Evolutionary conservation across 2,329 filamentous ascomycete species (phyloP).

Genomic region (Cytospora leucostoma): DNA sequence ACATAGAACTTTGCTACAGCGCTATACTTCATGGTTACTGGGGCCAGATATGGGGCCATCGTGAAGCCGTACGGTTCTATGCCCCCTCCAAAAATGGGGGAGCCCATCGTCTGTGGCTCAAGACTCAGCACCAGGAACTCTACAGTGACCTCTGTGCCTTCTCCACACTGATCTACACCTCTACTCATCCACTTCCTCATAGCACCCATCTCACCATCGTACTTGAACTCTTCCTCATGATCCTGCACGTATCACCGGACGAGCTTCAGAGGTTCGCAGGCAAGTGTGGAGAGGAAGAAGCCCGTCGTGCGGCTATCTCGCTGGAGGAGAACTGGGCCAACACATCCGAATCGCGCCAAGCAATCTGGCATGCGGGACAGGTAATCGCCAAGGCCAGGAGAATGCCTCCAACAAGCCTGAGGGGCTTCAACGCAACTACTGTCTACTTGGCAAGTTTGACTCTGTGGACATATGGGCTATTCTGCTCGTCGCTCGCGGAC

Average conservation of each 20-base stretch:
- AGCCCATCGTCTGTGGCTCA: slow-evolving; percentile 35
- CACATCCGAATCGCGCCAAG: slow-evolving; percentile 33
- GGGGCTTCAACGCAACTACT: slow-evolving; percentile 34
- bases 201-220: slow-evolving; percentile 31
- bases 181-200: slow-evolving; percentile 21
- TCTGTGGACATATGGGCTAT: slow-evolving; percentile 34
- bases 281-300: slow-evolving; percentile 36
- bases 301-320: slow-evolving; percentile 29
- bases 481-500: slow-evolving; percentile 23
- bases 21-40: slow-evolving; percentile 37
- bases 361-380: slow-evolving; percentile 36
- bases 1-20: slow-evolving; percentile 37
- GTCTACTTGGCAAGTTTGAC: slow-evolving; percentile 35
- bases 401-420: slow-evolving; percentile 33
- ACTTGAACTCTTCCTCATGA: slow-evolving; percentile 35
- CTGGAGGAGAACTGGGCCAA: slow-evolving; percentile 33
- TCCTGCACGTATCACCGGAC: slow-evolving; percentile 34
- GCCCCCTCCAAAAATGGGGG: slow-evolving; percentile 22
- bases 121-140: slow-evolving; percentile 36
- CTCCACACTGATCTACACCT: slow-evolving; percentile 28
- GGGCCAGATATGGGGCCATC: slow-evolving; percentile 37
- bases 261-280: slow-evolving; percentile 35
- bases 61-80: slow-evolving; percentile 37
- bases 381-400: slow-evolving; percentile 31
- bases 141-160: slow-evolving; percentile 36